These are phyloP conservation scores for Russula sp. DNA, from an alignment of 768 basidiomycete species.

Conservation along the genomic window DNA sequence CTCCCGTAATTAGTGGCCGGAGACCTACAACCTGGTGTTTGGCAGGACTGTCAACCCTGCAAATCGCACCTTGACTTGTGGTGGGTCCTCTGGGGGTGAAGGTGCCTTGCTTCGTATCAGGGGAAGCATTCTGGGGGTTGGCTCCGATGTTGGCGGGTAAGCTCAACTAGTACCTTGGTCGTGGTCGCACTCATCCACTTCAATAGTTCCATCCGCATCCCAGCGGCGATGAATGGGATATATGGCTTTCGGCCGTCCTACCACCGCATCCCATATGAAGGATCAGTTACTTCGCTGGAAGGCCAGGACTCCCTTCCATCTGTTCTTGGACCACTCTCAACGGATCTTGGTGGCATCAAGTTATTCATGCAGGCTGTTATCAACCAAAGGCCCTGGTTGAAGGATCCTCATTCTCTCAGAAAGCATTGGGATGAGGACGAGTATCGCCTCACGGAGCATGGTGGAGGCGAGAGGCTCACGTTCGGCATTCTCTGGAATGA, in stretches of 20 bases:
- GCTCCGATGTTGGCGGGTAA: slow-evolving; percentile 78
- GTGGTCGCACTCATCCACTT: background rate
- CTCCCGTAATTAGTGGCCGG: slow-evolving; percentile 49
- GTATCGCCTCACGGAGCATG: slow-evolving; percentile 56
- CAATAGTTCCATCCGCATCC: slow-evolving; percentile 65
- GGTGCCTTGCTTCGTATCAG: slow-evolving; percentile 62
- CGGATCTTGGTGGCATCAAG: slow-evolving; percentile 54
- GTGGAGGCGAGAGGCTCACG: slow-evolving; percentile 37
- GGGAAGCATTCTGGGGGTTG: slow-evolving; percentile 54
- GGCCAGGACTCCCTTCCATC: slow-evolving; percentile 69
- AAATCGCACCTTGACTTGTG: slow-evolving; percentile 63
- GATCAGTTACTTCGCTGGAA: slow-evolving; percentile 55
- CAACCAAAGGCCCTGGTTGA: slow-evolving; percentile 55
- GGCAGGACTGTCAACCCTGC: slow-evolving; percentile 73
- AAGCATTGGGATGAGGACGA: slow-evolving; percentile 58
- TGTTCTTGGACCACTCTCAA: slow-evolving; percentile 68
- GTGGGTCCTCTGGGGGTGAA: slow-evolving; percentile 86
- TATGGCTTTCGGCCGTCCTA: slow-evolving; percentile 70
- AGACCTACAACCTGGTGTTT: slow-evolving; percentile 74
- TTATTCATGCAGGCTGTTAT: slow-evolving; percentile 60
- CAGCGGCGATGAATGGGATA: slow-evolving; percentile 57
- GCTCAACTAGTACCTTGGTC: slow-evolving; percentile 9
- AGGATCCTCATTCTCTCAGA: slow-evolving; percentile 52
- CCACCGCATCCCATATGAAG: slow-evolving; percentile 64
- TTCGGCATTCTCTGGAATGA: slow-evolving; percentile 39